Base-by-base conservation (phyloP, 305 asterid species). In the Nicotiana rustica region DNA sequence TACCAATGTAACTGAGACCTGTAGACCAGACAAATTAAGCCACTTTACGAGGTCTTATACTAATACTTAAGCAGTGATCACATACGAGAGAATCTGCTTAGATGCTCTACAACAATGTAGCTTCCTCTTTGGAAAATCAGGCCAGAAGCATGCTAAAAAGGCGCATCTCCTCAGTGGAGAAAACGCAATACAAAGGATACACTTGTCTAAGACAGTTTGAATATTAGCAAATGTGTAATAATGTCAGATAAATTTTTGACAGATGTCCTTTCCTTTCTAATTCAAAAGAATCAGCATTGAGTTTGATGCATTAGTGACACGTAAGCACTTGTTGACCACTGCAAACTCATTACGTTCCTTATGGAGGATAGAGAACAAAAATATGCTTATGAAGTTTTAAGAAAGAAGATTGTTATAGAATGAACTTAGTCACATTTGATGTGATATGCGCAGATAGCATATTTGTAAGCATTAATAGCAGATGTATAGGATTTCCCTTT, bases 121-220 rank as follows among this genome's bases (percentile, higher is more conserved):
- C 18, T 69, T 41, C 77, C 77, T 41, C 44, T 41, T 69, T 49
- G 9, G 44, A 35, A 18, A 18, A 18, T 31, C 14, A 69, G 59
- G 33, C 56, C 59, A 69, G 77, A 70, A 70, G 59, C 59, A 70
- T 70, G 60, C 57, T 55, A 41, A 44, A 33, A 35, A 19, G 78
- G 61, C 21, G 3, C 49, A 71, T 19, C 78, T 21, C 19, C 60
- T 8, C 14, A 70, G 19, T 19, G 21, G 61, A 41, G 2, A 71
- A 70, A 19, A 29, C 36, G 3, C 18, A 70, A 44, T 21, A 44
- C 13, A 71, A 14, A 5, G 13, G 78, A 71, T 12, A 47, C 47
- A 44, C 3, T 69, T 69, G 5, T 10, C 57, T 19, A 44, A 44
- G 60, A 44, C 6, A 44, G 21, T 1, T 17, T 41, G 77, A 70